Evolutionary conservation across 768 basidiomycete genomes (phyloP).

Genomic region (Leucocoprinus birnbaumii): DNA sequence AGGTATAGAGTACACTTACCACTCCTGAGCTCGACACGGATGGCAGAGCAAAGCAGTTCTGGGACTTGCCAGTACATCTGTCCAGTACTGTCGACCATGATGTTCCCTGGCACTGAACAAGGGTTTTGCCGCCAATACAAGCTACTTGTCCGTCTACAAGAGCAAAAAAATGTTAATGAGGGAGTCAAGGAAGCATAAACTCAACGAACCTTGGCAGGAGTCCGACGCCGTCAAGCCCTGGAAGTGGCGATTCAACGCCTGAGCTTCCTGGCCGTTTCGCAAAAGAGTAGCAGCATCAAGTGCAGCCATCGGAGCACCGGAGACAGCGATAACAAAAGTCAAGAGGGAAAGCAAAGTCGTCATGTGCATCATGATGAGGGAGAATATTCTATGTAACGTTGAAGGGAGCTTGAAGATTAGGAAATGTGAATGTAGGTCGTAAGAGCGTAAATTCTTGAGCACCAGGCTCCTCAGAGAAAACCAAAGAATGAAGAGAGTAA

Average conservation of each 20-base stretch:
- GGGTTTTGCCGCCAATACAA: constrained; percentile 35
- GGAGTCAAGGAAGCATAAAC: neutral
- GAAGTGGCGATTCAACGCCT: constrained; percentile 48
- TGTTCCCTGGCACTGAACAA: constrained; percentile 39
- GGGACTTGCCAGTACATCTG: constrained; percentile 30
- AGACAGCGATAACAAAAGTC: constrained; percentile 19
- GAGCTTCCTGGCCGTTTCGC: constrained; percentile 47
- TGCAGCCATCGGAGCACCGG: constrained; percentile 33
- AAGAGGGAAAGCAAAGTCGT: constrained; percentile 18
- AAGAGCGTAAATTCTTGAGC: constrained; percentile 18
- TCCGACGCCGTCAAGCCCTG: constrained; percentile 34
- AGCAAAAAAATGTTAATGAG: neutral
- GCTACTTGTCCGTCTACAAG: constrained; percentile 39
- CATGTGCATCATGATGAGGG: neutral
- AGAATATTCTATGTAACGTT: neutral
- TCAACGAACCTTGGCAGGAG: constrained; percentile 40
- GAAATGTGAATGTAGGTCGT: constrained; percentile 9
- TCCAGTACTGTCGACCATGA: constrained; percentile 34
- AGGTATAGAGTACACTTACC: constrained; percentile 28
- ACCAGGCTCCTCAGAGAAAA: constrained; percentile 28
- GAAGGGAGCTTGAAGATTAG: constrained; percentile 8
- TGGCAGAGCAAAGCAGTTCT: constrained; percentile 53
- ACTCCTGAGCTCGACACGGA: constrained; percentile 38
- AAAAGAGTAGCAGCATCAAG: constrained; percentile 40
- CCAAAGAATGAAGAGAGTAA: constrained; percentile 12